Conservation (phyloP, 2,329 filamentous ascomycete species). For the Cladosporium sphaerospermum region DNA sequence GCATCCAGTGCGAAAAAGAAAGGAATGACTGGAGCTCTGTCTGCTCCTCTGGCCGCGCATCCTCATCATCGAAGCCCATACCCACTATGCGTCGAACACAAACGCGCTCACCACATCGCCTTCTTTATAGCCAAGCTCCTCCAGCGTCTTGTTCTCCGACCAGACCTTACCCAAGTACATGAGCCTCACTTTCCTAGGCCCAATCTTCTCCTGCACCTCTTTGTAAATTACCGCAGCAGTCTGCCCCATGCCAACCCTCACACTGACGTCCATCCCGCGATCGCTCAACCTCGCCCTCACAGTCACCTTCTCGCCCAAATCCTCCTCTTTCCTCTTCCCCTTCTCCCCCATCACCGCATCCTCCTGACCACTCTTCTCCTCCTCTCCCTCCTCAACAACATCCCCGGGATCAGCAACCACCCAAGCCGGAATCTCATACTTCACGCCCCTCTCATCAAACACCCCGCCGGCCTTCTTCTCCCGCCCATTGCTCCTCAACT, state of each 20-base stretch:
- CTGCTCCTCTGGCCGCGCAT: neutral
- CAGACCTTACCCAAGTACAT: constrained; percentile 78
- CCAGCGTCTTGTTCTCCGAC: constrained; percentile 59
- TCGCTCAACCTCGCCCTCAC: constrained; percentile 35
- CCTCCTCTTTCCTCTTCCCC: constrained; percentile 29
- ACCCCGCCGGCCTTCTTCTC: constrained; percentile 31
- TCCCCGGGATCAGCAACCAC: constrained; percentile 40
- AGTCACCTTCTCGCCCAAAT: constrained; percentile 25
- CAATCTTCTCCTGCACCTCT: constrained; percentile 57
- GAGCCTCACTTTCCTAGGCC: constrained; percentile 59
- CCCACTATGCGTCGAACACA: constrained; percentile 41
- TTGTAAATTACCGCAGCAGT: constrained; percentile 57
- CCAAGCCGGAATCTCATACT: constrained; percentile 42
- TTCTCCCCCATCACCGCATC: constrained; percentile 22
- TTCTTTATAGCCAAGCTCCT: constrained; percentile 66
- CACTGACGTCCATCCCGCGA: constrained; percentile 32
- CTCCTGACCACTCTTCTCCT: constrained; percentile 20
- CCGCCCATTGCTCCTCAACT: constrained; percentile 7
- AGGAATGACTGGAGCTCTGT: constrained; percentile 1
- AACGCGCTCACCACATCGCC: constrained; percentile 73
- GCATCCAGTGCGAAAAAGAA: neutral
- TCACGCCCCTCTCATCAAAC: constrained; percentile 38
- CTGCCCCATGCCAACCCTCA: constrained; percentile 39
- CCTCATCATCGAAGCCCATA: neutral
- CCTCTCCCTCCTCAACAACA: constrained; percentile 21